Conservation (phyloP, 208 protist species). For the Acanthamoeba royreba region DNA sequence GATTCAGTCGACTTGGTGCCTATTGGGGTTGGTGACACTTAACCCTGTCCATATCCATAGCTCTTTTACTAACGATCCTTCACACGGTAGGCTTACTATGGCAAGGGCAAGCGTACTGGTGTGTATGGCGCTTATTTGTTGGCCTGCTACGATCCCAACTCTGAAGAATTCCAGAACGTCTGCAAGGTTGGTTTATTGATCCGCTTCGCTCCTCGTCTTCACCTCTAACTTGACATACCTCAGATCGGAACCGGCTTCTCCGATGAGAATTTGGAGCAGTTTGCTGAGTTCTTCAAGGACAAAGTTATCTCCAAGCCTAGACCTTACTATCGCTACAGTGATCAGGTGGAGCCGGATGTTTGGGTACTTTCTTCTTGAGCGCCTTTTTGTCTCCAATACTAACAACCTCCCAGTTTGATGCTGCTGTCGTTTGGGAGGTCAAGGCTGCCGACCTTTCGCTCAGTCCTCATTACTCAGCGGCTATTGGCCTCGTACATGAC, state of each 20-base stretch:
- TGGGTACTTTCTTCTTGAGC: not conserved
- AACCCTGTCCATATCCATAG: not conserved
- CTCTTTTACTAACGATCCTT: not conserved
- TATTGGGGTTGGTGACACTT: constrained; percentile 88
- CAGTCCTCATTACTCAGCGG: constrained; percentile 95
- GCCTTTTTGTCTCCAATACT: no score
- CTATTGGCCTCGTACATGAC: constrained; percentile 57
- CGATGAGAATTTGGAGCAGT: constrained; percentile 53
- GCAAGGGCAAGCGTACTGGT: constrained; percentile 97
- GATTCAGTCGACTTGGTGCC: constrained; percentile 99
- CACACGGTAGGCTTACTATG: constrained; percentile 60
- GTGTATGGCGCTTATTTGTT: constrained; percentile 95
- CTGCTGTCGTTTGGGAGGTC: constrained; percentile 97
- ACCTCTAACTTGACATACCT: not conserved
- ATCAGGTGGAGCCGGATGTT: not conserved
- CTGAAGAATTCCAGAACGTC: constrained; percentile 96
- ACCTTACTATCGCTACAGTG: constrained; percentile 27
- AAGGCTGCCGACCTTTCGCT: constrained; percentile 97
- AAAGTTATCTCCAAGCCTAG: constrained; percentile 21
- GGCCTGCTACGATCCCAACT: constrained; percentile 96
- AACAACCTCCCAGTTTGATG: constrained; percentile 97
- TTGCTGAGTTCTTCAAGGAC: constrained; percentile 37
- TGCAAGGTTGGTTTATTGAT: constrained; percentile 85
- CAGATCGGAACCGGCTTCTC: constrained; percentile 70
- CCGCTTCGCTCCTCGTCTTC: not conserved